Percentiles rank a stretch among this genome's conserved stretches.
Conservation (phyloP, 306 rosid species). For the Rosa persica region DNA sequence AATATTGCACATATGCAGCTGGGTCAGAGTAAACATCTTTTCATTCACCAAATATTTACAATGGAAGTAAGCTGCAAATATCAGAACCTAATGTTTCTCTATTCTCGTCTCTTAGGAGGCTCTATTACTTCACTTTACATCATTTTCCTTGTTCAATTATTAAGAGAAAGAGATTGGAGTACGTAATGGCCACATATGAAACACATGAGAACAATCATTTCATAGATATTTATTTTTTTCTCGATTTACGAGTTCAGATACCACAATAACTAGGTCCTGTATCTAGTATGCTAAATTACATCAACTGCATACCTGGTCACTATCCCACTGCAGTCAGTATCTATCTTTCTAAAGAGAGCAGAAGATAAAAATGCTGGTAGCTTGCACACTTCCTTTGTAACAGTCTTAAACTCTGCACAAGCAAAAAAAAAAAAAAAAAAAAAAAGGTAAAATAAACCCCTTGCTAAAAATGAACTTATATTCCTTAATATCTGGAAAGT, state of each 20-base stretch:
- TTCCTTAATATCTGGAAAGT: not conserved
- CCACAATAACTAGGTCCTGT: not conserved
- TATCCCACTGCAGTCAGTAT: constrained; percentile 57
- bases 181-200: not conserved
- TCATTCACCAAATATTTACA: not conserved
- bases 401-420: constrained; percentile 52
- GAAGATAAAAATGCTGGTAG: constrained; percentile 77
- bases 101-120: not conserved
- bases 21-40: not conserved
- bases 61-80: not conserved
- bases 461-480: not conserved
- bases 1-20: not conserved
- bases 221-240: not conserved
- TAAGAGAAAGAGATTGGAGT: not conserved
- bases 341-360: constrained; percentile 76
- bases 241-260: not conserved
- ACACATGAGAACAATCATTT: constrained; percentile 4
- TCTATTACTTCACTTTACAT: not conserved
- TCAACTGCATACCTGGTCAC: constrained; percentile 62
- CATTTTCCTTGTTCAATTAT: not conserved
- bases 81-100: not conserved
- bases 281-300: not conserved
- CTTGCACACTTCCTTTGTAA: constrained; percentile 91
- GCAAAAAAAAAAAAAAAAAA: not conserved
- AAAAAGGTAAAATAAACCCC: not conserved